These are phyloP conservation scores for Excoecaria agallocha DNA, from an alignment of 345 rosid genomes.

Conservation along the genomic window DNA sequence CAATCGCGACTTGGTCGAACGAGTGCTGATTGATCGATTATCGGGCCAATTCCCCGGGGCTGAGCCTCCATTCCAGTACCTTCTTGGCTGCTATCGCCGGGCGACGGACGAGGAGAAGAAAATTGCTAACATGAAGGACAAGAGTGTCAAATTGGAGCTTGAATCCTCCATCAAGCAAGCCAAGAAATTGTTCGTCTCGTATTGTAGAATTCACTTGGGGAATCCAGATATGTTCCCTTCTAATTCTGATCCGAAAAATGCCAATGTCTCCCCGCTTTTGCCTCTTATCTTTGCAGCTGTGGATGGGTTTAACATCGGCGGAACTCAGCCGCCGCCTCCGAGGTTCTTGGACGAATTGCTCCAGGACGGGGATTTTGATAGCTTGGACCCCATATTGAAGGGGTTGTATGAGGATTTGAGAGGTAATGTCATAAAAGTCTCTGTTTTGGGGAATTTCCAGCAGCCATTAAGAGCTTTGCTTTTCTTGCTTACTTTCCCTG, in stretches of 20 bases:
- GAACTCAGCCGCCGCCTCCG: slow-evolving; percentile 41
- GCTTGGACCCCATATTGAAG: slow-evolving; percentile 69
- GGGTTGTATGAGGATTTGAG: slow-evolving; percentile 90
- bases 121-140: slow-evolving; percentile 80
- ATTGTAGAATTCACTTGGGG: slow-evolving; percentile 70
- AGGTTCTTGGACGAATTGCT: slow-evolving; percentile 86
- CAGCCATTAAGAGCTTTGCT: slow-evolving; percentile 79
- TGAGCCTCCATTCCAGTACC: slow-evolving; percentile 65
- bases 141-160: slow-evolving; percentile 57
- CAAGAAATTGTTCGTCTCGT: slow-evolving; percentile 66
- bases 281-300: slow-evolving; percentile 65
- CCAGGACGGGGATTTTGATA: slow-evolving; percentile 73
- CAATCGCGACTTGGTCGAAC: slow-evolving; percentile 70
- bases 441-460: slow-evolving; percentile 84
- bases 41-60: slow-evolving; percentile 57
- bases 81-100: slow-evolving; percentile 73
- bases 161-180: slow-evolving; percentile 62
- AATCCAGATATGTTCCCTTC: slow-evolving; percentile 62
- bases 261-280: slow-evolving; percentile 54
- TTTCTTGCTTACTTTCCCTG: slow-evolving; percentile 67
- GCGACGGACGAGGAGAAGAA: slow-evolving; percentile 78
- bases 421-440: slow-evolving; percentile 68
- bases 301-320: slow-evolving; percentile 43
- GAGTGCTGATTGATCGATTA: slow-evolving; percentile 78
- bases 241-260: slow-evolving; percentile 21